These are phyloP conservation scores for Suillus variegatus DNA, from an alignment of 768 basidiomycete genomes.

Conservation along the genomic window DNA sequence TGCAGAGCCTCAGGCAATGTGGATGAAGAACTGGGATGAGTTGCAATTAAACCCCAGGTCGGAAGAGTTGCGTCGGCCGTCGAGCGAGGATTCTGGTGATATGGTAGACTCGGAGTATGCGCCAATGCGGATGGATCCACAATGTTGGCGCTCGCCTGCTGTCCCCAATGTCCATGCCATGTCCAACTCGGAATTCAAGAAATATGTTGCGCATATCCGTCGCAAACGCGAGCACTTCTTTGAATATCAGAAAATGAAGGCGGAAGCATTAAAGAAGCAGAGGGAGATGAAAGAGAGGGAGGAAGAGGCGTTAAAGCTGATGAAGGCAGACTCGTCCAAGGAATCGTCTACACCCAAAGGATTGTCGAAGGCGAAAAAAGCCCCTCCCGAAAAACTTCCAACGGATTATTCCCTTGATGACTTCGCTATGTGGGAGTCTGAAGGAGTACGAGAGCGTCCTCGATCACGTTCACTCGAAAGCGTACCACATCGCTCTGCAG, in stretches of 20 bases:
- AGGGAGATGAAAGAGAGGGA: neutral
- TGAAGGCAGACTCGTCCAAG: neutral
- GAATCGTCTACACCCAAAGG: conserved; percentile 12
- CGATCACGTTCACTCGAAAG: conserved; percentile 50
- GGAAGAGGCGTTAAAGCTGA: conserved; percentile 6
- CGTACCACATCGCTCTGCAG: conserved; percentile 64
- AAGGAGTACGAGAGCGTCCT: conserved; percentile 20
- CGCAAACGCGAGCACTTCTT: conserved; percentile 56
- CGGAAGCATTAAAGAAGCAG: conserved; percentile 14
- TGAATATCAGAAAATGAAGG: conserved; percentile 31
- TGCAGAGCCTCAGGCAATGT: conserved; percentile 65
- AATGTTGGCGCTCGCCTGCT: conserved; percentile 28
- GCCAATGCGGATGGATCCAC: conserved; percentile 17
- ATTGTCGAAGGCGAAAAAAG: conserved; percentile 14
- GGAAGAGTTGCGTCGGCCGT: neutral
- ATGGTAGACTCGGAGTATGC: conserved; percentile 28
- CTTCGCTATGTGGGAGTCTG: conserved; percentile 33
- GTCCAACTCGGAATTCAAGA: conserved; percentile 55
- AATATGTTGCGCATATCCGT: conserved; percentile 62
- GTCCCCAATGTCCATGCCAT: conserved; percentile 62
- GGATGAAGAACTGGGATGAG: conserved; percentile 68
- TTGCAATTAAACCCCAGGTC: conserved; percentile 32
- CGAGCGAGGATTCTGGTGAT: conserved; percentile 14
- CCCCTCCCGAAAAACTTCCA: conserved; percentile 4
- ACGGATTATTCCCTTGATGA: conserved; percentile 36